Conservation (phyloP, 495 filamentous ascomycete genomes). For the Aspergillus taichungensis region DNA sequence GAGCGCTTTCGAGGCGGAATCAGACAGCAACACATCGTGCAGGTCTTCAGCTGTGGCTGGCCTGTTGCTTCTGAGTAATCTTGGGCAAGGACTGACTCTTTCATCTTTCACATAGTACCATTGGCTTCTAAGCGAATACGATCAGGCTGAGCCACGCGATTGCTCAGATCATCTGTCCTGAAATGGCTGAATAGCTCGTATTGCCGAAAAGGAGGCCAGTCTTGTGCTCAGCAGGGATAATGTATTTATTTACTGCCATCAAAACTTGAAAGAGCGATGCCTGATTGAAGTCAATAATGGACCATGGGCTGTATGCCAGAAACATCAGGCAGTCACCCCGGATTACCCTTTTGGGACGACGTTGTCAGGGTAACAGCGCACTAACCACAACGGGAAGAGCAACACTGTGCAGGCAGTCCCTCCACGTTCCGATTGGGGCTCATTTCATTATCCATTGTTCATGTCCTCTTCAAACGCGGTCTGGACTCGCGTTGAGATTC, state of each 20-base stretch:
- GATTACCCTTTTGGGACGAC: neutral
- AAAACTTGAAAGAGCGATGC: no score
- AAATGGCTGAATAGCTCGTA: neutral
- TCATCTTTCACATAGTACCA: no score
- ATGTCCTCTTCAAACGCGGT: no score
- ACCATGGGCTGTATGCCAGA: constrained; percentile 1
- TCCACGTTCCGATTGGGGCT: no score
- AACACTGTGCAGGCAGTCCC: neutral
- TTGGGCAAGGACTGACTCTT: no score
- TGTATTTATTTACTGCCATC: no score
- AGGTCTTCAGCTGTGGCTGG: neutral
- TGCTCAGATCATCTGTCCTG: neutral
- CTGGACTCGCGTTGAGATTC: no score
- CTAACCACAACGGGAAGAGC: constrained; percentile 5
- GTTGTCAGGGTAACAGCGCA: constrained; percentile 10
- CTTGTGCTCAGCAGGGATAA: no score
- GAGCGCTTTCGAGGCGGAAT: no score
- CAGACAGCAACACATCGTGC: no score
- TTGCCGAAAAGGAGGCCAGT: neutral
- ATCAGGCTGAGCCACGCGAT: constrained; percentile 1
- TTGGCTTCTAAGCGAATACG: constrained; percentile 7
- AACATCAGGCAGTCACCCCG: constrained; percentile 1
- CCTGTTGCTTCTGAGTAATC: neutral
- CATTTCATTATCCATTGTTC: no score
- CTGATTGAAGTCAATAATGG: no score